A percentile compares a stretch with the other conserved stretches of the same genome.
Conservation (phyloP, 306 rosid genomes). For the Dryas drummondii region DNA sequence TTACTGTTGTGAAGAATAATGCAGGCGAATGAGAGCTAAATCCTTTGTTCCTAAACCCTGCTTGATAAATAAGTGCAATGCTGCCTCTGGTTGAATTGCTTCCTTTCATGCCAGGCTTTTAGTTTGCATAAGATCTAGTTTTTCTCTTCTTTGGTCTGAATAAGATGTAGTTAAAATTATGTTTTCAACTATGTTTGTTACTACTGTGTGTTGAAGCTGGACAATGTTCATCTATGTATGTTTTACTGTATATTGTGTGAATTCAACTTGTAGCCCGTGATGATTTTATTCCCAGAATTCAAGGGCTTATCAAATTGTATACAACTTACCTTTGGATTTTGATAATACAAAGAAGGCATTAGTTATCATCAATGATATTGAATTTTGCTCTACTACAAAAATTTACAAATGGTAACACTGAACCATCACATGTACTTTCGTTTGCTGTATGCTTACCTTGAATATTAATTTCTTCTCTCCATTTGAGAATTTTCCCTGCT, state of each 20-base stretch:
- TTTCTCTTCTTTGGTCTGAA: not conserved
- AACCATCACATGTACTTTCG: no score
- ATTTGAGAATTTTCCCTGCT: no score
- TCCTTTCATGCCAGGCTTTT: constrained; percentile 4
- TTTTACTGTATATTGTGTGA: not conserved
- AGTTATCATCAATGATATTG: no score
- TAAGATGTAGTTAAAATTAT: not conserved
- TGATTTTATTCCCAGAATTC: not conserved
- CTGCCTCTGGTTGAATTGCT: constrained; percentile 9
- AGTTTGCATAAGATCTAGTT: constrained; percentile 1
- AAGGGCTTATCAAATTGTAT: not conserved
- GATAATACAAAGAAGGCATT: no score
- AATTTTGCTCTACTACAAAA: no score
- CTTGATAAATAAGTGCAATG: constrained; percentile 25
- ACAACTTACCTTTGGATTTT: no score
- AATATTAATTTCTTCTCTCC: no score
- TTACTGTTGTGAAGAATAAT: constrained; percentile 67
- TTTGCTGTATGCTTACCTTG: no score
- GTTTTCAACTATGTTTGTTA: constrained; percentile 1
- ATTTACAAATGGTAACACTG: no score
- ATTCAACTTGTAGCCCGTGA: not conserved
- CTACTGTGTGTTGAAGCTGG: not conserved
- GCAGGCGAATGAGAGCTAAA: constrained; percentile 4
- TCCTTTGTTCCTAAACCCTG: not conserved
- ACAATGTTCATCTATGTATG: not conserved